phyloP scores from a whole-genome alignment of 495 filamentous ascomycete species.

The Geoglossum glabrum region DNA sequence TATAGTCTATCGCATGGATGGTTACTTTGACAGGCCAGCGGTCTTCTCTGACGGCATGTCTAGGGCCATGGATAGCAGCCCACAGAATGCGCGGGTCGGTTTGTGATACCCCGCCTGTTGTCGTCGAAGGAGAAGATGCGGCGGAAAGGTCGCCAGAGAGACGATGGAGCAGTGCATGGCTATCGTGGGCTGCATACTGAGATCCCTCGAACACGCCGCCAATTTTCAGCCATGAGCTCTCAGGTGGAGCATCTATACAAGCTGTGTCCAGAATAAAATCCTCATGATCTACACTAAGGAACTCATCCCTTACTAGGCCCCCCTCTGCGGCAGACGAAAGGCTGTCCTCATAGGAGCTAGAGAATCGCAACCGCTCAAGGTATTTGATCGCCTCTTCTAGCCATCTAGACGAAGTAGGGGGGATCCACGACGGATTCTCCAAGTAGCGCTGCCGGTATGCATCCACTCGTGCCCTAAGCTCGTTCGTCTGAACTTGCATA shows the following conservation, averaged over 20 bases:
- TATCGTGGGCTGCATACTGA: conserved; percentile 27
- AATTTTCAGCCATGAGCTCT: conserved; percentile 44
- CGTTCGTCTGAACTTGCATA: conserved; percentile 3
- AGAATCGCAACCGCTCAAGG: conserved; percentile 37
- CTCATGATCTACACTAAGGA: conserved; percentile 26
- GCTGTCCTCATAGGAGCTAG: conserved; percentile 34
- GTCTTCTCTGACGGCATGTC: not conserved
- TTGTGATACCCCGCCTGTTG: not conserved
- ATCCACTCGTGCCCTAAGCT: conserved; percentile 5
- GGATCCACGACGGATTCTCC: conserved; percentile 18
- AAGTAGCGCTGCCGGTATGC: conserved; percentile 29
- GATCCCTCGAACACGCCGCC: conserved; percentile 44
- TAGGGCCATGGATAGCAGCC: not conserved
- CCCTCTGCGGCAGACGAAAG: conserved; percentile 28
- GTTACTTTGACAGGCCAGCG: conserved; percentile 53
- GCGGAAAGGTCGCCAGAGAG: not conserved
- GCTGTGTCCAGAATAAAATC: conserved; percentile 43
- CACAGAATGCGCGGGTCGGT: not conserved
- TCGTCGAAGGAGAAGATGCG: not conserved
- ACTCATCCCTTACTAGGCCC: conserved; percentile 25
- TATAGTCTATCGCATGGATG: conserved; percentile 45
- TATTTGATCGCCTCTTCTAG: conserved; percentile 46
- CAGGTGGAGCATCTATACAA: conserved; percentile 30
- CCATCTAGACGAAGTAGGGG: conserved; percentile 16
- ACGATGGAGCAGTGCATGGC: conserved; percentile 1